Base-by-base conservation (phyloP, 2,329 filamentous ascomycete species). In the Colletotrichum tanaceti region DNA sequence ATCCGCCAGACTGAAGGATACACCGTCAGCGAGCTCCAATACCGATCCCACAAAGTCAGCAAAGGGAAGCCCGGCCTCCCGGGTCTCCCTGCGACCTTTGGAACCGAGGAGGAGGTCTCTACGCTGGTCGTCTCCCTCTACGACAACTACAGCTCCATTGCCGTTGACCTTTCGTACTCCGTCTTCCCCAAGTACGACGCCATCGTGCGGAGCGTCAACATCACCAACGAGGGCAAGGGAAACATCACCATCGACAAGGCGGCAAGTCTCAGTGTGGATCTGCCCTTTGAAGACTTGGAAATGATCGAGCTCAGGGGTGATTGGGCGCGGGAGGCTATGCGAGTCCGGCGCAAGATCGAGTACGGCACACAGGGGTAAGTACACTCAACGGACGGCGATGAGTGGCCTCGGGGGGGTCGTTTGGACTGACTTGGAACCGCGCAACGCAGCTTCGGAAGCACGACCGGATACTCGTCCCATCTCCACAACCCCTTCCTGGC, bases 401-500 rank as follows among this genome's bases (percentile, higher is more conserved):
- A 1, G 4, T 35, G 9, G 2, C 20, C 5, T 1, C 7, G 16
- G 2, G 11, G n/a, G 1, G 1, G n/a, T n/a, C 11, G 3, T 11
- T 49, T 18, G 32, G 52, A 20, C 38, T 52, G 32, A 53, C 5
- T 24, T 22, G n/a, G 10, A 1, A 39, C n/a, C 22, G 9, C 28
- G 28, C 13, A 28, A 70, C 49, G 5, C 14, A 88, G 87, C 6
- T 90, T 91, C 74, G 85, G 86, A 18, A 90, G 88, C 71, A 84
- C 81, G 0, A 84, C 83, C 3, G 89, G 89, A 1, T 91, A 89
- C 73, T 88, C 88, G 0, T 90, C 88, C 0, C 87, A 90, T 71
- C 79, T 88, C 1, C 87, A 90, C 74, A 91, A 91, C 72, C 88
- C 89, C 0, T 91, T 91, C 78, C 80, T 91, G 24, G 82, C 86